These are phyloP conservation scores for Cyphellophora europaea DNA, from an alignment of 2,329 filamentous ascomycete genomes.

Conservation along the genomic window DNA sequence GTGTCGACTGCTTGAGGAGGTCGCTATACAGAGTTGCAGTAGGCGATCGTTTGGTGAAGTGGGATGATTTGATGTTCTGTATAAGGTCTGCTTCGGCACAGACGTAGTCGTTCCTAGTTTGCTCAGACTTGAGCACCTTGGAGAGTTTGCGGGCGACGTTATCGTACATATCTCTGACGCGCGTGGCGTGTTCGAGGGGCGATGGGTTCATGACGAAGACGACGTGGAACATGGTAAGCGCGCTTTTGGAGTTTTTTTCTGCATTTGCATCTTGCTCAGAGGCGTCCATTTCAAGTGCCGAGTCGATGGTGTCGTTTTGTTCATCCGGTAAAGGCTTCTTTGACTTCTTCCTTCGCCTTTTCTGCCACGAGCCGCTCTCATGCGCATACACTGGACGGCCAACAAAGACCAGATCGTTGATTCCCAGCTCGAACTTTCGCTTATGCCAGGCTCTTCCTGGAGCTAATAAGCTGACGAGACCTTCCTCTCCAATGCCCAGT, in stretches of 20 bases:
- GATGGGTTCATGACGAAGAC: slow-evolving; percentile 84
- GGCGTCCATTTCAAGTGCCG: slow-evolving; percentile 17
- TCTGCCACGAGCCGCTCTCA: slow-evolving; percentile 68
- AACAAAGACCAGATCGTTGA: slow-evolving; percentile 71
- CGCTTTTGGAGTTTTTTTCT: slow-evolving; percentile 30
- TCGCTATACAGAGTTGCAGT: slow-evolving; percentile 27
- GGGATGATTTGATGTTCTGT: slow-evolving; percentile 55
- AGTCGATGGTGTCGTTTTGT: slow-evolving; percentile 3
- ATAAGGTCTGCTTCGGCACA: slow-evolving; percentile 85
- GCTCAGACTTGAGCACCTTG: slow-evolving; percentile 85
- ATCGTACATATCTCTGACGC: slow-evolving; percentile 71
- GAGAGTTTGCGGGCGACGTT: slow-evolving; percentile 88
- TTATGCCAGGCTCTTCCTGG: slow-evolving; percentile 67
- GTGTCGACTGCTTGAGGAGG: slow-evolving; percentile 54
- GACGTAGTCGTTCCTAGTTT: slow-evolving; percentile 81
- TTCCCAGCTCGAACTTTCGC: slow-evolving; percentile 67
- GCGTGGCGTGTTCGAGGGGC: slow-evolving; percentile 62
- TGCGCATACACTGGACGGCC: slow-evolving; percentile 77
- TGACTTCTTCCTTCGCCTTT: slow-evolving; percentile 44
- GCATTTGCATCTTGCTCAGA: slow-evolving; percentile 1
- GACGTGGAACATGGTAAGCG: slow-evolving; percentile 96
- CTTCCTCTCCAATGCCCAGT: slow-evolving; percentile 63
- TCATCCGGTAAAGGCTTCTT: slow-evolving; percentile 20
- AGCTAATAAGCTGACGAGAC: slow-evolving; percentile 70
- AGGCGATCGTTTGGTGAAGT: slow-evolving; percentile 10